Conservation (phyloP, 768 basidiomycete genomes). For the Leccinum aurantiacum region DNA sequence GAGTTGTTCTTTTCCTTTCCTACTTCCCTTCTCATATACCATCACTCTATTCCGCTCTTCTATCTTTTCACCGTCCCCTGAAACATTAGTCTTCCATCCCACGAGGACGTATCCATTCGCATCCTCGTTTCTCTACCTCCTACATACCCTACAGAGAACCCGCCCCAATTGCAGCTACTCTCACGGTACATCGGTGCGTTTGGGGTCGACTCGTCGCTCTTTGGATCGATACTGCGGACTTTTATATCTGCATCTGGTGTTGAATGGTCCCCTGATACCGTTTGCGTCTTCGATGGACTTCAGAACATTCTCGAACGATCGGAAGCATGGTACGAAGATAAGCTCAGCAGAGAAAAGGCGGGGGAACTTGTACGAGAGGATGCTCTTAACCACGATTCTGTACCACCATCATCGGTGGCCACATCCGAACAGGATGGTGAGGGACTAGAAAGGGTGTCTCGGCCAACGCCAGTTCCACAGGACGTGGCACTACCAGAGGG, state of each 20-base stretch:
- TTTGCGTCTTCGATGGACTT: slow-evolving; percentile 87
- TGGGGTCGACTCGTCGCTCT: slow-evolving; percentile 69
- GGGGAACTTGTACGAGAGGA: slow-evolving; percentile 60
- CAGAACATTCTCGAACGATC: slow-evolving; percentile 72
- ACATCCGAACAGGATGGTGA: slow-evolving; percentile 9
- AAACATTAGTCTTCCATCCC: slow-evolving; percentile 49
- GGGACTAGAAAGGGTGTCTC: slow-evolving; percentile 1
- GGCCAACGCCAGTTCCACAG: slow-evolving; percentile 3
- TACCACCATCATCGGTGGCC: slow-evolving; percentile 8
- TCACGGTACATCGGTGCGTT: slow-evolving; percentile 83
- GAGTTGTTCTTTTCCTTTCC: neutral
- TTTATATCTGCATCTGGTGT: slow-evolving; percentile 76
- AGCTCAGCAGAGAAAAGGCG: slow-evolving; percentile 52
- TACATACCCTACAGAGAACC: slow-evolving; percentile 62
- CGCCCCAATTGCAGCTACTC: slow-evolving; percentile 82
- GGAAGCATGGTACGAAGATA: slow-evolving; percentile 70
- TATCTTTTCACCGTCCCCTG: neutral
- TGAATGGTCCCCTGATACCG: slow-evolving; percentile 71
- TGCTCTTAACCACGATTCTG: slow-evolving; percentile 28
- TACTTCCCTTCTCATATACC: neutral
- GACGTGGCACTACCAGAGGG: slow-evolving; percentile 50
- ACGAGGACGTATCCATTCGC: slow-evolving; percentile 51
- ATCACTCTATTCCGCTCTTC: neutral
- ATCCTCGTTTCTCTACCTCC: slow-evolving; percentile 58
- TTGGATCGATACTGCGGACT: slow-evolving; percentile 75